Percentiles rank a stretch among this genome's conserved stretches.
Evolutionary conservation across 108 stramenopile species (phyloP).

Genomic region (Phaeodactylum tricornutum): DNA sequence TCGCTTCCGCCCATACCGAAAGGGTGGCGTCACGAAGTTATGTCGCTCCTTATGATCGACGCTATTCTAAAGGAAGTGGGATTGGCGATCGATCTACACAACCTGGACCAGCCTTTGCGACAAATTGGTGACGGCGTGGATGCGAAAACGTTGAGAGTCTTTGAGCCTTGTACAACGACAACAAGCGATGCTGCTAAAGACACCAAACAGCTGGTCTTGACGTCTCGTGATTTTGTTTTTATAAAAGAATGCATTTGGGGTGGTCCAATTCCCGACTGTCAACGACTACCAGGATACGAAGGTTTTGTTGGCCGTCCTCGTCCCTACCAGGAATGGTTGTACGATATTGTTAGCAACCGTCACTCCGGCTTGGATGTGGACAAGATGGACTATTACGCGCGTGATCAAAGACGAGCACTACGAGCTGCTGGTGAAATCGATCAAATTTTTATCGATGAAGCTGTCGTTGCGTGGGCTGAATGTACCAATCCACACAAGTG

Average conservation of each 20-base stretch:
- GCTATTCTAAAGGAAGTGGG: conserved; percentile 42
- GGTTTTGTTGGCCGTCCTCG: conserved; percentile 42
- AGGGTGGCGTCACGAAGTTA: conserved; percentile 68
- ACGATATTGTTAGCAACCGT: conserved; percentile 87
- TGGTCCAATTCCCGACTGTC: conserved; percentile 10
- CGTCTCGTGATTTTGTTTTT: conserved; percentile 75
- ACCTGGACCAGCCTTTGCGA: conserved; percentile 59
- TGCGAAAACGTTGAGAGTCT: conserved; percentile 43
- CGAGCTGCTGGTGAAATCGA: conserved; percentile 31
- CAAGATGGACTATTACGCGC: conserved; percentile 89
- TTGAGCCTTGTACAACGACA: too few species aligned
- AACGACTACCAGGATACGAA: conserved; percentile 1
- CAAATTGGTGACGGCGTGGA: conserved; percentile 68
- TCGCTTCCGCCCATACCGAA: conserved; percentile 12
- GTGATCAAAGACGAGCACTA: conserved; percentile 52
- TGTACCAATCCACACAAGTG: conserved; percentile 39
- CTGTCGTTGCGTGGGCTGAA: conserved; percentile 48
- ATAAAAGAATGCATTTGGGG: conserved; percentile 60
- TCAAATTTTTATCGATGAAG: conserved; percentile 48
- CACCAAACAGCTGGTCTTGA: conserved; percentile 44
- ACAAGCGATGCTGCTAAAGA: too few species aligned
- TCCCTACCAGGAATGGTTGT: conserved; percentile 66
- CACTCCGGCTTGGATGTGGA: conserved; percentile 88
- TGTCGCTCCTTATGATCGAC: conserved; percentile 71
- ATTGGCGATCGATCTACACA: conserved; percentile 43